Percentiles rank a stretch among this genome's conserved stretches.
phyloP scores from a whole-genome alignment of 2,329 filamentous ascomycete species.

The Simplicillium aogashimaense region DNA sequence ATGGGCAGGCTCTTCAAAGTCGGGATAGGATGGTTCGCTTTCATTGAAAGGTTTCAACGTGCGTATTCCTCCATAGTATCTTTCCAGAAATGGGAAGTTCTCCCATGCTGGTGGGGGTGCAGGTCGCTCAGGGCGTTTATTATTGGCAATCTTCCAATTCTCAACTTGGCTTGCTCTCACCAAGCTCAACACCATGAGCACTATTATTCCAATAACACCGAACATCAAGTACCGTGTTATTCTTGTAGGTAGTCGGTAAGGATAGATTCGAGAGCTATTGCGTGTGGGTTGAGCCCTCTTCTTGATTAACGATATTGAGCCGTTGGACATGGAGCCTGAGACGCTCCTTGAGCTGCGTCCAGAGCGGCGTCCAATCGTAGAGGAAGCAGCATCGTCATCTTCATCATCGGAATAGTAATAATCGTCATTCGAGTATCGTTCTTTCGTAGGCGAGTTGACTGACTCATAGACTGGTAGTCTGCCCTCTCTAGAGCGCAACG shows the following conservation, averaged over 20 bases:
- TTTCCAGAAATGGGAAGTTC: slow-evolving; percentile 70
- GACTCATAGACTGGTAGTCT: slow-evolving; percentile 43
- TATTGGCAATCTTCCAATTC: slow-evolving; percentile 51
- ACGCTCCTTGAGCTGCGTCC: slow-evolving; percentile 45
- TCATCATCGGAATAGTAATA: slow-evolving; percentile 33
- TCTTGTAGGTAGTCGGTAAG: slow-evolving; percentile 59
- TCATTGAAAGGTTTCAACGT: slow-evolving; percentile 55
- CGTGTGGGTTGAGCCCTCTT: slow-evolving; percentile 13
- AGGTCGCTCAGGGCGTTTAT: slow-evolving; percentile 30
- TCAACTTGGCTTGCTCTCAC: slow-evolving; percentile 64
- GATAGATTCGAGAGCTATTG: slow-evolving; percentile 19
- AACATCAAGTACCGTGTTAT: slow-evolving; percentile 73
- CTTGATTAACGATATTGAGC: slow-evolving; percentile 34
- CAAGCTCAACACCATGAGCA: slow-evolving; percentile 69
- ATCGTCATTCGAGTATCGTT: slow-evolving; percentile 41
- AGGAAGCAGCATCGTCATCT: slow-evolving; percentile 32
- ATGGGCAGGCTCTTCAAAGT: slow-evolving; percentile 41
- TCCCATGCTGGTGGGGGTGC: slow-evolving; percentile 69
- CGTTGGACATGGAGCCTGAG: slow-evolving; percentile 31
- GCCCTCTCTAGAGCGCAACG: slow-evolving; percentile 34
- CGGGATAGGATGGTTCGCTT: slow-evolving; percentile 75
- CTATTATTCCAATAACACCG: slow-evolving; percentile 54
- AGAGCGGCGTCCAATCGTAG: slow-evolving; percentile 29
- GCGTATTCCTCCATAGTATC: slow-evolving; percentile 84
- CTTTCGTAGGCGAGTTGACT: slow-evolving; percentile 31